phyloP scores from a whole-genome alignment of 148 eudicot species.

The Heliosperma pusillum region DNA sequence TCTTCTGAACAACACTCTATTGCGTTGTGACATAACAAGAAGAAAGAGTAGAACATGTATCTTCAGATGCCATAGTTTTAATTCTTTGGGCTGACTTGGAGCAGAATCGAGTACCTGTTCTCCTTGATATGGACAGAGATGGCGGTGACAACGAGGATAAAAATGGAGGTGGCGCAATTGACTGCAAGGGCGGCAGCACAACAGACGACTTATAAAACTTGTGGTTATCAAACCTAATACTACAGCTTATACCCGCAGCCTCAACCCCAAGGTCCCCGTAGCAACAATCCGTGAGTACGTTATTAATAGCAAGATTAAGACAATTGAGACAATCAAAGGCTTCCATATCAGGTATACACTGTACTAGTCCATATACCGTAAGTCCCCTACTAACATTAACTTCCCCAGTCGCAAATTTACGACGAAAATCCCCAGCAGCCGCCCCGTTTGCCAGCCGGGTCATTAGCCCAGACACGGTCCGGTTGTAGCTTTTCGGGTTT shows the following conservation, averaged over 20 bases:
- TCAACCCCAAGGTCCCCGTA: constrained; percentile 14
- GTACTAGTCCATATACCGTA: constrained; percentile 15
- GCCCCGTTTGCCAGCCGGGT: constrained; percentile 12
- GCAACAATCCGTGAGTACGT: background rate
- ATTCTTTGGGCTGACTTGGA: too few species aligned
- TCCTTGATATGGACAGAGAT: background rate
- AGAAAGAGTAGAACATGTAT: too few species aligned
- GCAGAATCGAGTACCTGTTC: constrained; percentile 4
- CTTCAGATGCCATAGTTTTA: too few species aligned
- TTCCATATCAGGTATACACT: constrained; percentile 21
- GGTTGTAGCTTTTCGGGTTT: constrained; percentile 8
- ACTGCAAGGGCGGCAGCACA: constrained; percentile 1
- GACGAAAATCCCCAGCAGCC: constrained; percentile 12
- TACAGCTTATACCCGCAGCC: constrained; percentile 11
- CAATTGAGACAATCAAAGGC: constrained; percentile 16
- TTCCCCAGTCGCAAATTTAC: constrained; percentile 27
- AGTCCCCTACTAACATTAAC: background rate
- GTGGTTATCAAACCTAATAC: constrained; percentile 16
- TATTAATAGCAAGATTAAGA: background rate
- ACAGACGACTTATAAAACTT: background rate
- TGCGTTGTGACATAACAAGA: too few species aligned
- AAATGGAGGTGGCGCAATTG: constrained; percentile 4
- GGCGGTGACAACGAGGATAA: background rate
- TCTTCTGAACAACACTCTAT: too few species aligned
- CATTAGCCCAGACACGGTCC: constrained; percentile 17